A percentile compares a stretch with the other conserved stretches of the same genome.
Conservation (phyloP, 2,329 filamentous ascomycete genomes). For the Claviceps pusilla region DNA sequence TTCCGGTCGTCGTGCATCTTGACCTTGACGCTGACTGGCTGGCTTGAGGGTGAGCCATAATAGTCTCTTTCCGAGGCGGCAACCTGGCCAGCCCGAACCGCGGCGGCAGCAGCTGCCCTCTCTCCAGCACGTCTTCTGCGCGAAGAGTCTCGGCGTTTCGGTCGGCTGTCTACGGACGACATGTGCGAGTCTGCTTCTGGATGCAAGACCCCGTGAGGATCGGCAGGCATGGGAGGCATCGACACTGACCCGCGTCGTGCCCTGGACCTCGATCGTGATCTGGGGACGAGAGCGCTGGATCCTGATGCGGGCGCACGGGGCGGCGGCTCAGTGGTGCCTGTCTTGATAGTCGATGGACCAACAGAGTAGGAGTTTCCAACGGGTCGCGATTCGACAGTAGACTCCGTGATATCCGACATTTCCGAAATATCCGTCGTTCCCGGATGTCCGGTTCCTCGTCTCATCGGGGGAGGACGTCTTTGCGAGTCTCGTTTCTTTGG, state of each 20-base stretch:
- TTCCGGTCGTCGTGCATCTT: conserved; percentile 46
- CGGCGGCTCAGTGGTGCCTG: conserved; percentile 10
- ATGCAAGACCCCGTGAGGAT: conserved; percentile 30
- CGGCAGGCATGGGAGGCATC: conserved; percentile 41
- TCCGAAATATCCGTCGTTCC: conserved; percentile 14
- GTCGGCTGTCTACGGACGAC: conserved; percentile 19
- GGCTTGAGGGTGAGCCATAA: conserved; percentile 27
- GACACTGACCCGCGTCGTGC: conserved; percentile 23
- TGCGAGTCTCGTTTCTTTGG: conserved; percentile 26
- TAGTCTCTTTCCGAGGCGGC: conserved; percentile 26
- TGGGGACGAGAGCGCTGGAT: conserved; percentile 14
- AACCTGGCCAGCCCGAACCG: conserved; percentile 30
- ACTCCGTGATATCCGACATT: conserved; percentile 22
- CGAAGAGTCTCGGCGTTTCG: conserved; percentile 29
- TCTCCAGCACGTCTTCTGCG: conserved; percentile 31
- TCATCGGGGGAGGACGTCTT: conserved; percentile 14
- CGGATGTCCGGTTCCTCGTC: conserved; percentile 18
- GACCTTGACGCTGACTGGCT: conserved; percentile 42
- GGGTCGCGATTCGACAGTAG: conserved; percentile 18
- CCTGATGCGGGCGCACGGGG: conserved; percentile 7
- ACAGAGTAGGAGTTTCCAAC: conserved; percentile 14
- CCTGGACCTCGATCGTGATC: conserved; percentile 24
- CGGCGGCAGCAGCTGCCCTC: conserved; percentile 31
- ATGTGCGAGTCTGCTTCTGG: conserved; percentile 17
- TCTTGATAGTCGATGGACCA: conserved; percentile 6